Conservation (phyloP, 345 rosid genomes). For the Corchorus olitorius region DNA sequence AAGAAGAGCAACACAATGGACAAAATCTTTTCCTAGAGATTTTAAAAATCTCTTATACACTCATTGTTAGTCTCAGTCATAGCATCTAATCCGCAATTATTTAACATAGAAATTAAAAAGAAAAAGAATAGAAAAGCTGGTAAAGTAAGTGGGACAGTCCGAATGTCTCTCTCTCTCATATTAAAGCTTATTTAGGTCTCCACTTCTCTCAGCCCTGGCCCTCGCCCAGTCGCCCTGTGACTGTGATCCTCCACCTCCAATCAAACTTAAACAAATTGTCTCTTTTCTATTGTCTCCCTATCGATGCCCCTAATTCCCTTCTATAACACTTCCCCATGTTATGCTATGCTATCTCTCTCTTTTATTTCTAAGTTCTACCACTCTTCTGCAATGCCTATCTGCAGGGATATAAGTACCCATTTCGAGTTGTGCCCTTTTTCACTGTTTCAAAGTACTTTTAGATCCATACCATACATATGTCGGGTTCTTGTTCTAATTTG, state of each 20-base stretch:
- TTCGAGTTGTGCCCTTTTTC: too few relatives aligned
- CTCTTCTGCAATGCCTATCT: too few relatives aligned
- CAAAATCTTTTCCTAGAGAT: slow-evolving; percentile 26
- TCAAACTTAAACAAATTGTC: slow-evolving; percentile 22
- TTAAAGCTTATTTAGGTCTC: neutral
- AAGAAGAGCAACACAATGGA: neutral
- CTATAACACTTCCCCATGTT: too few relatives aligned
- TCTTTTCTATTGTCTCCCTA: slow-evolving; percentile 26
- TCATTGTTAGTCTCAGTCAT: slow-evolving; percentile 27
- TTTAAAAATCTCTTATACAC: slow-evolving; percentile 2
- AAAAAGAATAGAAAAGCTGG: slow-evolving; percentile 15
- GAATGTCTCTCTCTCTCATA: slow-evolving; percentile 32
- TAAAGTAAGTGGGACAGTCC: slow-evolving; percentile 48
- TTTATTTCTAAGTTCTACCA: too few relatives aligned
- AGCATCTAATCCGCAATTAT: slow-evolving; percentile 34
- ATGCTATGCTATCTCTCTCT: neutral
- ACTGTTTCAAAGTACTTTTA: too few relatives aligned
- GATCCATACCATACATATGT: too few relatives aligned
- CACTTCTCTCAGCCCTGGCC: too few relatives aligned
- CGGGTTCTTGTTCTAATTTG: too few relatives aligned
- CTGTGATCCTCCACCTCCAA: slow-evolving; percentile 20
- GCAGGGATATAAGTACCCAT: too few relatives aligned
- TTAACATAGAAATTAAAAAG: slow-evolving; percentile 21
- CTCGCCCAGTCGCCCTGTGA: neutral
- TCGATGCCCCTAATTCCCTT: neutral